Percentiles rank a stretch among this genome's conserved stretches.
These are phyloP conservation scores for Talaromyces ruber DNA, from an alignment of 495 filamentous ascomycete genomes.

Conservation along the genomic window DNA sequence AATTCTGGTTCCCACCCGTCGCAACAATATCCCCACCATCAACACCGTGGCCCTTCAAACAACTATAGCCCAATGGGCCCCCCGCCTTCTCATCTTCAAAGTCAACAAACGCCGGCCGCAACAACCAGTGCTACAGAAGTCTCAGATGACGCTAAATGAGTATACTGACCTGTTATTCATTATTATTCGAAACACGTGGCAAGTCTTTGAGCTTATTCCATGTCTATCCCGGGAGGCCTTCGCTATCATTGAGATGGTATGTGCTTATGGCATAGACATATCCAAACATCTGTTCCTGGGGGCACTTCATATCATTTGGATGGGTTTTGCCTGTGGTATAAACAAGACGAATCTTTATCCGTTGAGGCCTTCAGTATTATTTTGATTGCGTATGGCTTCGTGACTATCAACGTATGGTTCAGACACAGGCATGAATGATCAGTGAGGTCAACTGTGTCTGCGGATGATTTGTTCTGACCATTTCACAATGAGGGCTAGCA, in stretches of 20 bases:
- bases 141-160: constrained; percentile 51
- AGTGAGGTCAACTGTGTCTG: not conserved
- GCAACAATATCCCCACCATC: constrained; percentile 55
- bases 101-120: constrained; percentile 28
- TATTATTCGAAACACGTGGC: not conserved
- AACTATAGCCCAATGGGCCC: constrained; percentile 49
- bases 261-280: not conserved
- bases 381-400: not conserved
- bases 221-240: not conserved
- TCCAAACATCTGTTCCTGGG: not conserved
- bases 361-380: not conserved
- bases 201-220: not conserved
- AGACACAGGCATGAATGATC: not conserved
- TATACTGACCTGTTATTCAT: not conserved
- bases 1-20: constrained; percentile 56
- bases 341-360: not conserved
- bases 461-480: not conserved
- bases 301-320: not conserved
- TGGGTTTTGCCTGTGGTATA: not conserved
- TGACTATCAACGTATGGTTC: not conserved
- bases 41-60: constrained; percentile 50
- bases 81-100: constrained; percentile 32
- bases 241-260: not conserved
- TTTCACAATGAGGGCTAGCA: not conserved
- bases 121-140: constrained; percentile 32